phyloP scores from a whole-genome alignment of 129 eudicot genomes.

The Saposhnikovia divaricata region DNA sequence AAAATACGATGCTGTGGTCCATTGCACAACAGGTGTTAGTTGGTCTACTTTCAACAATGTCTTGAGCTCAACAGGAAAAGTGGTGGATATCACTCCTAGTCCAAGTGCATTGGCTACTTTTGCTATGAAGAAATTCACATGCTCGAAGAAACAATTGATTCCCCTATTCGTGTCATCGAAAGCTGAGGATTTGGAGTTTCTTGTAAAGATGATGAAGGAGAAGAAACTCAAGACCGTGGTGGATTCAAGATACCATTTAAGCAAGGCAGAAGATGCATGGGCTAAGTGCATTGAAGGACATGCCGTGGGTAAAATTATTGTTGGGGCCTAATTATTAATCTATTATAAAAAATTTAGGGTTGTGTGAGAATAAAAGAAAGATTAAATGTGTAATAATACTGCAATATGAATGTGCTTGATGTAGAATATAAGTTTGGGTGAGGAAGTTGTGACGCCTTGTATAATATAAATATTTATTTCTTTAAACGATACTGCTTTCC shows the following conservation, averaged over 20 bases:
- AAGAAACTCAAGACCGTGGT: slow-evolving; percentile 61
- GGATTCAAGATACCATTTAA: slow-evolving; percentile 53
- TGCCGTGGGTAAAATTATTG: slow-evolving; percentile 73
- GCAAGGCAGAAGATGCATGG: slow-evolving; percentile 73
- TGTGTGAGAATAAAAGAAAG: neutral
- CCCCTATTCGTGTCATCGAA: slow-evolving; percentile 46
- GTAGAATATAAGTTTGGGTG: neutral
- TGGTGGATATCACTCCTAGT: slow-evolving; percentile 56
- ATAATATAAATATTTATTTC: neutral
- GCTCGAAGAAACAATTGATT: slow-evolving; percentile 54
- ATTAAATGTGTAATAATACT: neutral
- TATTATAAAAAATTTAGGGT: neutral
- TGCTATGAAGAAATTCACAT: slow-evolving; percentile 48
- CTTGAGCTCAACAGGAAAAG: slow-evolving; percentile 47
- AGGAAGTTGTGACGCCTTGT: neutral
- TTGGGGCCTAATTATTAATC: slow-evolving; percentile 28
- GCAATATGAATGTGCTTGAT: neutral
- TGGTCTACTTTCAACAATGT: slow-evolving; percentile 65
- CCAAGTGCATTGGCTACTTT: slow-evolving; percentile 40
- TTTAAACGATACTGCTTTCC: neutral
- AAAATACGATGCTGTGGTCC: slow-evolving; percentile 65
- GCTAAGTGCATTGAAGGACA: slow-evolving; percentile 73
- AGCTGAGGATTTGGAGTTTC: slow-evolving; percentile 32
- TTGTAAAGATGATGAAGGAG: slow-evolving; percentile 54
- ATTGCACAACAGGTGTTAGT: slow-evolving; percentile 53